Conservation (phyloP, 352 stramenopile genomes). For the Phytophthora niederhauseri region DNA sequence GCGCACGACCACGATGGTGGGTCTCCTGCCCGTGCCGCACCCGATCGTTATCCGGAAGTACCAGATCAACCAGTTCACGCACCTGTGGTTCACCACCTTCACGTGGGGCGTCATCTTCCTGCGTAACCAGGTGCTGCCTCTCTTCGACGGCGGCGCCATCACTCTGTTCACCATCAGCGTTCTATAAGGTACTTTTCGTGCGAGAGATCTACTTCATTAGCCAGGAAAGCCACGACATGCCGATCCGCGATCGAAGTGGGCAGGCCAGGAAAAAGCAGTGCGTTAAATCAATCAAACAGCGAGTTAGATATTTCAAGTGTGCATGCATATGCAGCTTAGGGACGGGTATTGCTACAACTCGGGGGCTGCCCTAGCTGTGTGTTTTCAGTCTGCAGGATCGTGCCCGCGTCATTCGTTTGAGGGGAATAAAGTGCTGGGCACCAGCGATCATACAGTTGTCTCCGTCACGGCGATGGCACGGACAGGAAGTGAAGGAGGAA, state of each 20-base stretch:
- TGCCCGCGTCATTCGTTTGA: constrained; percentile 16
- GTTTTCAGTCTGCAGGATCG: constrained; percentile 16
- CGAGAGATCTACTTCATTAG: constrained; percentile 3
- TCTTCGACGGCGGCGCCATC: constrained; percentile 97
- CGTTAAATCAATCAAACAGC: constrained; percentile 34
- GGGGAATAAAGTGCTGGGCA: constrained; percentile 1
- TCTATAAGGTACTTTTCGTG: constrained; percentile 51
- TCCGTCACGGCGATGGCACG: constrained; percentile 45
- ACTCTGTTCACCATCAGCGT: constrained; percentile 95
- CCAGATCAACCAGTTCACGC: constrained; percentile 98
- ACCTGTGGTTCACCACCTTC: constrained; percentile 99
- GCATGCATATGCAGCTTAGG: constrained; percentile 23
- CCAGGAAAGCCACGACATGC: not conserved
- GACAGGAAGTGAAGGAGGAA: constrained; percentile 76
- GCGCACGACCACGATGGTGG: constrained; percentile 98
- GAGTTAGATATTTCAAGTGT: constrained; percentile 32
- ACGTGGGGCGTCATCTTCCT: constrained; percentile 99
- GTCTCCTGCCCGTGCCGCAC: constrained; percentile 96
- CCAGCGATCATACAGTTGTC: constrained; percentile 15
- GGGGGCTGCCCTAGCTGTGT: constrained; percentile 13
- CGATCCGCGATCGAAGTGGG: constrained; percentile 25
- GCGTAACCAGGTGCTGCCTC: constrained; percentile 95
- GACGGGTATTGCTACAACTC: constrained; percentile 34
- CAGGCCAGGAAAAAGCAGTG: constrained; percentile 17
- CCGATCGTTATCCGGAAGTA: constrained; percentile 99